Evolutionary conservation across 805 yeast genomes (phyloP).

Genomic region (Maudiozyma serrabonitensis): DNA sequence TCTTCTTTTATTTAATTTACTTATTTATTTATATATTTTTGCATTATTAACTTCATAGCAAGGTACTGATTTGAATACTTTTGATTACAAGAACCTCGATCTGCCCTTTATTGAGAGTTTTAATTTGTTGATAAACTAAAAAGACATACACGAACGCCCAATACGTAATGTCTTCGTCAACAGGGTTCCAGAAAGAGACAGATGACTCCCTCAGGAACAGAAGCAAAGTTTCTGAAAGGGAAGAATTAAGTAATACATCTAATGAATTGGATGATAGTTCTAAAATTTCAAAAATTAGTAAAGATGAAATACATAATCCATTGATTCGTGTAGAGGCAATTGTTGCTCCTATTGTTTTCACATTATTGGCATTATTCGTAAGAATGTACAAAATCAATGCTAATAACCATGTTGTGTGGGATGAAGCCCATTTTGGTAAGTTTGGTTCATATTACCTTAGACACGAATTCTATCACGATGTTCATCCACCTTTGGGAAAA

Average conservation of each 20-base stretch:
- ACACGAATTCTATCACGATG: constrained; percentile 77
- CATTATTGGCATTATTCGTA: constrained; percentile 40
- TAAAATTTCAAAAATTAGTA: neutral
- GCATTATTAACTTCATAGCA: too few relatives aligned
- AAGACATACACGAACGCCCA: neutral
- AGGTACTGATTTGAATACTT: neutral
- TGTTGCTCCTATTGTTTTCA: constrained; percentile 36
- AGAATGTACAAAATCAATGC: constrained; percentile 51
- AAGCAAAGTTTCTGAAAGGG: neutral
- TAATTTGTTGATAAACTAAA: neutral
- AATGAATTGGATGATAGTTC: constrained; percentile 1
- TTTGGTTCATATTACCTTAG: constrained; percentile 73
- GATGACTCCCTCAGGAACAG: neutral
- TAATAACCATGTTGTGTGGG: constrained; percentile 66
- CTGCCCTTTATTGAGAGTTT: neutral
- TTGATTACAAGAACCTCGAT: neutral
- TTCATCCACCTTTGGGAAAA: constrained; percentile 81
- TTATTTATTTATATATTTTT: too few relatives aligned
- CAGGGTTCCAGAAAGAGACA: constrained; percentile 1
- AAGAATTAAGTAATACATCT: neutral
- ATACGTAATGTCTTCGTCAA: constrained; percentile 2
- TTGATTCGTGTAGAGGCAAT: constrained; percentile 24
- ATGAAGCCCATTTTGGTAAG: constrained; percentile 84
- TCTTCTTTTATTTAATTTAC: too few relatives aligned
- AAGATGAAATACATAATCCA: neutral